These are phyloP conservation scores for Ustilago crameri DNA, from an alignment of 1,284 basidiomycete genomes.

Conservation along the genomic window DNA sequence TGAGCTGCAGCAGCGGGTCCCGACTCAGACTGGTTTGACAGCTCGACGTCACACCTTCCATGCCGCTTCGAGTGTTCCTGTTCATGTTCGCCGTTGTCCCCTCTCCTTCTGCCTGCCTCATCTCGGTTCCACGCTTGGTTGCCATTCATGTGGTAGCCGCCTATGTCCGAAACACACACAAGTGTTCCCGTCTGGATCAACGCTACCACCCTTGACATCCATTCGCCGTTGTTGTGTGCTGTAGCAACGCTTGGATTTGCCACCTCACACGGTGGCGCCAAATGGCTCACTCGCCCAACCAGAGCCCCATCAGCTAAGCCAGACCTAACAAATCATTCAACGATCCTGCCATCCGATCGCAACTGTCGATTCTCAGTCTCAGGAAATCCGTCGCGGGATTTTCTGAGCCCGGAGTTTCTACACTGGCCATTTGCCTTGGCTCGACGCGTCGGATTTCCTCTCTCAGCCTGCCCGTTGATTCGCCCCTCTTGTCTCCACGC, in stretches of 20 bases:
- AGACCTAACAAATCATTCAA: slow-evolving; percentile 6
- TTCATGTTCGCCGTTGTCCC: background rate
- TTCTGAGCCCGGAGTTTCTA: background rate
- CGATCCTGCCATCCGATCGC: slow-evolving; percentile 2
- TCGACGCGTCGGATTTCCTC: slow-evolving; percentile 9
- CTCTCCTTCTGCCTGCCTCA: background rate
- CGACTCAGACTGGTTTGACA: slow-evolving; percentile 5
- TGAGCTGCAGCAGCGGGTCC: slow-evolving; percentile 16
- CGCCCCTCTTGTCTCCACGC: background rate
- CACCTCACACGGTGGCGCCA: slow-evolving; percentile 2
- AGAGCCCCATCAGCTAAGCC: background rate
- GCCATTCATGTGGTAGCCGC: slow-evolving; percentile 9
- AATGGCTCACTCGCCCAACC: slow-evolving; percentile 11
- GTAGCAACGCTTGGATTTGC: slow-evolving; percentile 1
- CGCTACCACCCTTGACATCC: slow-evolving; percentile 14
- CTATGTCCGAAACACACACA: slow-evolving; percentile 36
- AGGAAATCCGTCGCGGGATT: slow-evolving; percentile 8
- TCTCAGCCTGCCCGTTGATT: background rate
- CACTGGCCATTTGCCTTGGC: slow-evolving; percentile 8
- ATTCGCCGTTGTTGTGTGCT: slow-evolving; percentile 5
- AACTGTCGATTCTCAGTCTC: slow-evolving; percentile 9
- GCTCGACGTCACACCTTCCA: slow-evolving; percentile 3
- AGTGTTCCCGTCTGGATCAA: slow-evolving; percentile 8
- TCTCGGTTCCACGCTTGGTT: background rate
- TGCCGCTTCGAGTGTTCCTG: slow-evolving; percentile 4